Conservation (phyloP, 108 stramenopile genomes). For the Nitzschia palea region DNA sequence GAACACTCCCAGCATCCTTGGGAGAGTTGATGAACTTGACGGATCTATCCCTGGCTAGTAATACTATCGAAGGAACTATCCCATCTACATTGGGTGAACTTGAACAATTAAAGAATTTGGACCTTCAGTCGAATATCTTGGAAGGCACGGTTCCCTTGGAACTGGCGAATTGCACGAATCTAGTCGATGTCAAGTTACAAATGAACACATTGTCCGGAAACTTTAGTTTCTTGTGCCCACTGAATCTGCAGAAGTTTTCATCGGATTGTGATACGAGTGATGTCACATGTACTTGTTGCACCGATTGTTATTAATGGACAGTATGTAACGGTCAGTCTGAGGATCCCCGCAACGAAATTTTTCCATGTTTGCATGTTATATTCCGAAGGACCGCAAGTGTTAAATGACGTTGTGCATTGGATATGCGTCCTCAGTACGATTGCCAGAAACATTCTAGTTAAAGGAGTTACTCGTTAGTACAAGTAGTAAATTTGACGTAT, state of each 20-base stretch:
- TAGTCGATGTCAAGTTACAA: background rate
- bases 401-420: no score
- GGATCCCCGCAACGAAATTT: no score
- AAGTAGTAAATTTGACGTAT: no score
- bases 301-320: background rate
- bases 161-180: background rate
- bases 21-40: constrained; percentile 1
- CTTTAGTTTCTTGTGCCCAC: constrained; percentile 1
- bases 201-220: background rate
- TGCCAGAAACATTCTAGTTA: no score
- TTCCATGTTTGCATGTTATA: no score
- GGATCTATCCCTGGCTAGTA: background rate
- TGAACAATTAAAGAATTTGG: background rate
- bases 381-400: no score
- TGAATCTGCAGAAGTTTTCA: background rate
- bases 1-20: background rate
- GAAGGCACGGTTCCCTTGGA: background rate
- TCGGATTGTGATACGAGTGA: background rate
- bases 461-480: no score
- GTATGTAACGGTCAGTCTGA: no score
- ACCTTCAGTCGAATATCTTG: constrained; percentile 1
- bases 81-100: constrained; percentile 1
- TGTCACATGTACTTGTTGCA: background rate
- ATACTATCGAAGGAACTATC: background rate
- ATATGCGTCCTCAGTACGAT: no score